Base-by-base conservation (phyloP, 306 rosid species). In the Glycyrrhiza uralensis region DNA sequence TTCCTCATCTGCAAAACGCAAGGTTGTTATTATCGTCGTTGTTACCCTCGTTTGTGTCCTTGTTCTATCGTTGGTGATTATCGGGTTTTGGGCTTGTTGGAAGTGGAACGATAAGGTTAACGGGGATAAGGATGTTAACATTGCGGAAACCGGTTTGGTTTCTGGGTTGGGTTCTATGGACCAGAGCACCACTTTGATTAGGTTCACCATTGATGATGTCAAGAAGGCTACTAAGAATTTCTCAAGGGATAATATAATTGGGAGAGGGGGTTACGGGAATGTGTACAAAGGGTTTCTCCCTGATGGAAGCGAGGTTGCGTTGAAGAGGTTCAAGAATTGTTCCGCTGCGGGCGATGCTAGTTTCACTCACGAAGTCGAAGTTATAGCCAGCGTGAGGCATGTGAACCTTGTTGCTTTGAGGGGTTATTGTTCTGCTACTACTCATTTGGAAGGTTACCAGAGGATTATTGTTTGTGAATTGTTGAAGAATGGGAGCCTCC, bases 261-360 rank as follows among this genome's bases (percentile, higher is more conserved):
- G 99, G 26, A 86, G 84, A 74, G 99, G 99, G 12, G 99, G 99
- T 7, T 94, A 89, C 72, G 99, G 99, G 9, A 94, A 94, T 84
- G 99, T 94, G 65, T 94, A 91, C 32, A 89, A 81, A 68, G 99
- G 99, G 18, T 22, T 77, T 0, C 61, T 94, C 23, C 24, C 62
- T 0, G 97, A 94, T 66, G 97, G 96, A 6, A 77, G 82, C 8
- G 99, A 94, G 58, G 97, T 94, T 63, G 99, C 97, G 2, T 54
- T 94, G 76, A 94, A 94, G 85, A 84, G 99, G 87, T 94, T 94
- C 54, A 94, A 94, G 96, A 94, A 94, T 36, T 89, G 96, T 65
- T 89, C 97, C 0, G 91, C 97, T 51, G 76, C 96, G 0, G 99
- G 99, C 0, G 96, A 94, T 69, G 72, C 87, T 1, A 89, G 68